Evolutionary conservation across 495 filamentous ascomycete species (phyloP), one percentile per base, ranked within the genome.

Genomic region (Neurospora sp.): DNA sequence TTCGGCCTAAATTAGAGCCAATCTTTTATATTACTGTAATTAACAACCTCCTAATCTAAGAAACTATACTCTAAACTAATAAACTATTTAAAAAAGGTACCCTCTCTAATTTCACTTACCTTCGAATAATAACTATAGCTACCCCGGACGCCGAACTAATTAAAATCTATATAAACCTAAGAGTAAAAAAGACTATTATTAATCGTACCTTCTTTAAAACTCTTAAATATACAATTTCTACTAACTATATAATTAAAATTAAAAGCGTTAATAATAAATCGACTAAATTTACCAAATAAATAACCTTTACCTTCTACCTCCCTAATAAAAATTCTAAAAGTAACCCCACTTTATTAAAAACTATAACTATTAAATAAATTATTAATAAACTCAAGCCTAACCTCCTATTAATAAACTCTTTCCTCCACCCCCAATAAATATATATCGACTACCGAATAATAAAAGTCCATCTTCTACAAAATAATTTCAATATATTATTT

Each of bases 331-430:
- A 44, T 18, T 44, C 5, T 18, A 44, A 44, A n/a, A 0, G 16
- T 0, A 44, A 44, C 7, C 16, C 5, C 0, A 44, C 5, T 2
- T 44, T 44, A 44, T n/a, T 44, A 44, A 44, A 18, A n/a, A 44
- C 16, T 7, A n/a, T 1, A 1, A 16, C 16, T 0, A 0, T 0
- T 2, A 12, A 5, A 5, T 44, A 4, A 5, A 3, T 44, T 6
- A 44, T 44, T 18, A 12, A 44, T n/a, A 0, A 44, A 44, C 1
- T 44, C 5, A 1, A 44, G 0, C 16, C 16, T 0, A 44, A 44
- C 16, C 4, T 44, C 14, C 5, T 44, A 44, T 5, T 44, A 6
- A 16, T 0, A 4, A 44, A 44, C 1, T 44, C 41, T 2, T 44
- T 44, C 5, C 1, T 44, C 5, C 6, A 44, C 14, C 14, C 14